These are phyloP conservation scores for Trichoderma asperellum DNA, from an alignment of 2,329 filamentous ascomycete species.

Conservation along the genomic window DNA sequence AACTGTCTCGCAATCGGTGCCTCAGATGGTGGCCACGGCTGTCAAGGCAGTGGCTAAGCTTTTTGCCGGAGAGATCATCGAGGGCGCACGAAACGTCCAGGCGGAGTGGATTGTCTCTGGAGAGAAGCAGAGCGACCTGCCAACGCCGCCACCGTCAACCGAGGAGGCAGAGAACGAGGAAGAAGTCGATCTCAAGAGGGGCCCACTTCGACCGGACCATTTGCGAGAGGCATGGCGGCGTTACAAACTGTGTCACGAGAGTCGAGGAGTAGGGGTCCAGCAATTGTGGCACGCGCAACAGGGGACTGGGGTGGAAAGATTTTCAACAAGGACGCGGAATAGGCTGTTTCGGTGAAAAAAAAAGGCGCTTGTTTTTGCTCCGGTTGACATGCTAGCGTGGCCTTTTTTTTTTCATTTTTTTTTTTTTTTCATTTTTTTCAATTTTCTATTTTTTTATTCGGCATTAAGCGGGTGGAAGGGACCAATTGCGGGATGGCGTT, in stretches of 20 bases:
- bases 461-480: conserved; percentile 4
- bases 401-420: background rate
- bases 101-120: conserved; percentile 68
- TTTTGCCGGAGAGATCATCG: conserved; percentile 76
- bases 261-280: conserved; percentile 64
- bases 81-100: conserved; percentile 71
- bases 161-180: conserved; percentile 40
- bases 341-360: conserved; percentile 56
- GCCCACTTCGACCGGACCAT: conserved; percentile 73
- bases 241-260: conserved; percentile 66
- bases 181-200: conserved; percentile 45
- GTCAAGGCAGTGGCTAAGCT: conserved; percentile 77
- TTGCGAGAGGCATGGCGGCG: conserved; percentile 72
- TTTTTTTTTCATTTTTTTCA: background rate
- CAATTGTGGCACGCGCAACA: conserved; percentile 65
- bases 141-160: conserved; percentile 47
- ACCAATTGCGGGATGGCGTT: conserved; percentile 4
- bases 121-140: conserved; percentile 60
- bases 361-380: background rate
- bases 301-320: conserved; percentile 62
- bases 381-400: conserved; percentile 9
- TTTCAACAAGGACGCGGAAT: conserved; percentile 56
- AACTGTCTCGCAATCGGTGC: conserved; percentile 78
- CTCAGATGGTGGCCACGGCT: conserved; percentile 72
- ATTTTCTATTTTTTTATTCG: background rate